A percentile compares a stretch with the other conserved stretches of the same genome.
Conservation (phyloP, 78 protist species). For the Polysphondylium violaceum region DNA sequence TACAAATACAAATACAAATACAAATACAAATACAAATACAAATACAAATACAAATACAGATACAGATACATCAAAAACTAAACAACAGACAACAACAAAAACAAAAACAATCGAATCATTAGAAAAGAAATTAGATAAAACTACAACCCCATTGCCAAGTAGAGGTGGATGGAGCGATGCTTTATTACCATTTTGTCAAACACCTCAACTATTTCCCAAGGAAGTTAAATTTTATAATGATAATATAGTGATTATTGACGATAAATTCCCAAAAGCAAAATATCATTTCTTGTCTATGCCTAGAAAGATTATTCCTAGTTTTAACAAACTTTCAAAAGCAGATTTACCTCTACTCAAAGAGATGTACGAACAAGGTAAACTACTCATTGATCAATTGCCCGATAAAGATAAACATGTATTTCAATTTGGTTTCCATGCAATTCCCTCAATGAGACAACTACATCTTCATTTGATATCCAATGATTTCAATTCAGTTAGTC, state of each 20-base stretch:
- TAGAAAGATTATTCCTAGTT: not conserved
- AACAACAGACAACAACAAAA: too few species aligned
- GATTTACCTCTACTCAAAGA: conserved; percentile 26
- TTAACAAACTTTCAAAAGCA: not conserved
- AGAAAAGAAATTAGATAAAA: too few species aligned
- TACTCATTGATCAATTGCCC: not conserved
- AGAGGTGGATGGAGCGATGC: conserved; percentile 59
- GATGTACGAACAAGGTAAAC: conserved; percentile 2
- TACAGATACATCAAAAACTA: too few species aligned
- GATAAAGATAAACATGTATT: not conserved
- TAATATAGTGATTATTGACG: conserved; percentile 29
- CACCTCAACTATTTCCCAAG: conserved; percentile 22
- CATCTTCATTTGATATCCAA: conserved; percentile 87
- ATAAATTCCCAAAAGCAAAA: conserved; percentile 78
- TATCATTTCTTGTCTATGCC: conserved; percentile 75
- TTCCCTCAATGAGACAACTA: conserved; percentile 74
- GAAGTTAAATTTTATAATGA: conserved; percentile 8
- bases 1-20: too few species aligned
- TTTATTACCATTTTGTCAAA: conserved; percentile 2
- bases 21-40: too few species aligned
- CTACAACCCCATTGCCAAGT: too few species aligned
- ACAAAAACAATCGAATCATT: too few species aligned
- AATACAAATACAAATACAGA: too few species aligned
- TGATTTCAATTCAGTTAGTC: conserved; percentile 73
- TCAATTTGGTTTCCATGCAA: conserved; percentile 81